phyloP scores from a whole-genome alignment of 805 yeast species.

The Candida succiphila region DNA sequence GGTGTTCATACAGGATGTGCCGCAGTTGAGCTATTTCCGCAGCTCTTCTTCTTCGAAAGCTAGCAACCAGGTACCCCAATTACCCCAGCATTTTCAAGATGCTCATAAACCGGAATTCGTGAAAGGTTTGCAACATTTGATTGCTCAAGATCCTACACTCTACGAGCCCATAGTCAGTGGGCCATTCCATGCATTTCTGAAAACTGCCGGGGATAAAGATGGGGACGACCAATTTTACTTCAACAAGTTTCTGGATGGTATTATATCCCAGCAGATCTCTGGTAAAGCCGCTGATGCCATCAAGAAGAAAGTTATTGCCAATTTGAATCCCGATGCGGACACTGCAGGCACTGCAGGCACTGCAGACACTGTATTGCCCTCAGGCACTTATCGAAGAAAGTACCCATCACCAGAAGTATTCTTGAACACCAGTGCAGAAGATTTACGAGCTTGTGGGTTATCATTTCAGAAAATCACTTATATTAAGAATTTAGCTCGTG shows the following conservation, averaged over 20 bases:
- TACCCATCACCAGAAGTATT: conserved; percentile 48
- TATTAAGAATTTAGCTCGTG: conserved; percentile 41
- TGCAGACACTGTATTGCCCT: too few relatives aligned
- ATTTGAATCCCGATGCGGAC: conserved; percentile 4
- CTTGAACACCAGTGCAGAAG: conserved; percentile 29
- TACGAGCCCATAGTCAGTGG: conserved; percentile 2
- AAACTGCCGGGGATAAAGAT: background rate
- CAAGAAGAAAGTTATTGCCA: conserved; percentile 22
- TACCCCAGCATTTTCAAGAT: too few relatives aligned
- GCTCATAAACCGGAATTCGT: conserved; percentile 13
- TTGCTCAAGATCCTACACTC: conserved; percentile 16
- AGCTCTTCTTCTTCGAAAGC: too few relatives aligned
- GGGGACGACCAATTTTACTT: conserved; percentile 20
- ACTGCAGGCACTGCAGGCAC: too few relatives aligned
- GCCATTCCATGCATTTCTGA: conserved; percentile 7
- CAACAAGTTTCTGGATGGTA: conserved; percentile 31
- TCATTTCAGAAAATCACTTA: conserved; percentile 62
- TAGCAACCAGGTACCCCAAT: too few relatives aligned
- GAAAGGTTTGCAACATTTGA: conserved; percentile 13
- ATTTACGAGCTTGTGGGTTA: conserved; percentile 55
- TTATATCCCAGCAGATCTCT: conserved; percentile 67
- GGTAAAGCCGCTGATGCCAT: conserved; percentile 76
- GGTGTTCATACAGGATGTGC: background rate
- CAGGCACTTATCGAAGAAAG: too few relatives aligned
- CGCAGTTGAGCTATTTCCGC: background rate